Evolutionary conservation across 306 rosid species (phyloP), one percentile per base, ranked within the genome.

Genomic region (Vigna angularis): DNA sequence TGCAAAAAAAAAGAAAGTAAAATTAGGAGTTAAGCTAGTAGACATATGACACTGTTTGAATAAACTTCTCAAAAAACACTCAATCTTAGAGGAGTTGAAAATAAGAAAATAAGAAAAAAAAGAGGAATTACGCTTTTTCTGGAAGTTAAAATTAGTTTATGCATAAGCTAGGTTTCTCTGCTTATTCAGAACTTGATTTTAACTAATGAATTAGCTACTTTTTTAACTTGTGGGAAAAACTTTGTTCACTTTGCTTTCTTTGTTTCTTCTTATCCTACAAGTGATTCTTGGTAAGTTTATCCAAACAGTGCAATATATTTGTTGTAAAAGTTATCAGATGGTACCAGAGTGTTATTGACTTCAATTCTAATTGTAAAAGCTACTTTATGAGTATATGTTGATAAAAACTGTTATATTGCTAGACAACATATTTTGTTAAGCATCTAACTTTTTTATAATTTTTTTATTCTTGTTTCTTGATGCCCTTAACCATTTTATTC

Each of bases 281-380:
- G 55, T 49, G 55, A n/a, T 49, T 49, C 9, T 6, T 17, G 26
- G n/a, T 52, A 52, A n/a, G 12, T n/a, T 52, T 53, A 22, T 22
- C 32, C 34, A 4, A 22, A 11, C 34, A 53, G 26, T 62, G 79
- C 18, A 44, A 22, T 77, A 26, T 73, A 18, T 22, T 0, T 45
- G 9, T 24, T 74, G 73, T 59, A 58, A 61, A 48, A 72, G 59
- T 34, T 47, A 26, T 45, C 5, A 14, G 73, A 11, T 77, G 48
- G 65, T 77, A 48, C 47, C 44, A 51, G 70, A 58, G 50, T 52
- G 66, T 79, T 82, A 76, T 58, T 79, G 38, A 74, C 17, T 58
- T 49, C 5, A 32, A 44, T 69, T 3, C 3, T 9, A n/a, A 40
- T 45, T 61, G 55, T 63, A 72, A 30, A 73, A 67, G 7, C 32